Conservation (phyloP, 2,329 filamentous ascomycete species). For the Diaporthe vexans region DNA sequence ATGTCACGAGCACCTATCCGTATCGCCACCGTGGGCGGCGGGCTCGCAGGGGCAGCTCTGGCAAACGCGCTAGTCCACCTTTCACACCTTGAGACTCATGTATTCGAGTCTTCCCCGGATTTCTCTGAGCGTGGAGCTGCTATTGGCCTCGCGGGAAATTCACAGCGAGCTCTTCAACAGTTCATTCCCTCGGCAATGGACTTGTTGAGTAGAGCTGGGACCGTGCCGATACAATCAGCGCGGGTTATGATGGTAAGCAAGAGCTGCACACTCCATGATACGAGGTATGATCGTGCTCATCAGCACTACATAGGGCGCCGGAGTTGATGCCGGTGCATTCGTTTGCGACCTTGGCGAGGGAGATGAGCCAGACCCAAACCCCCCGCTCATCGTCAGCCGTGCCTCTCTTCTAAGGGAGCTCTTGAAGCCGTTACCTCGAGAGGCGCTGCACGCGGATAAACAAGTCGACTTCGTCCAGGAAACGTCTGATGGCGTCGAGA, state of each 20-base stretch:
- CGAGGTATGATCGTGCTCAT: neutral
- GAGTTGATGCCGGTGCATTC: neutral
- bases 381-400: constrained; percentile 1
- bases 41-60: neutral
- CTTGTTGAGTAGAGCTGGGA: neutral
- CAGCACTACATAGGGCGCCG: neutral
- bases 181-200: neutral
- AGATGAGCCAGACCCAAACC: constrained; percentile 1
- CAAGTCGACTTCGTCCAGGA: neutral
- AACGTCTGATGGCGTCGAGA: neutral
- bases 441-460: neutral
- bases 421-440: neutral
- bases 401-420: constrained; percentile 3
- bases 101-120: neutral
- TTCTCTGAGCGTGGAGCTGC: neutral
- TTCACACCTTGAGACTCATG: constrained; percentile 2
- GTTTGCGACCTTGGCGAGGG: constrained; percentile 1
- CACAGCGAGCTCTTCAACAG: neutral
- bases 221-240: constrained; percentile 5
- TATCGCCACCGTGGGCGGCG: neutral
- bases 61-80: constrained; percentile 2
- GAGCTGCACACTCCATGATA: neutral
- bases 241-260: constrained; percentile 3
- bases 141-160: neutral
- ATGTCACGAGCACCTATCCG: neutral